These are phyloP conservation scores for Arthroderma sp. DNA, from an alignment of 2,329 filamentous ascomycete genomes.

Conservation along the genomic window DNA sequence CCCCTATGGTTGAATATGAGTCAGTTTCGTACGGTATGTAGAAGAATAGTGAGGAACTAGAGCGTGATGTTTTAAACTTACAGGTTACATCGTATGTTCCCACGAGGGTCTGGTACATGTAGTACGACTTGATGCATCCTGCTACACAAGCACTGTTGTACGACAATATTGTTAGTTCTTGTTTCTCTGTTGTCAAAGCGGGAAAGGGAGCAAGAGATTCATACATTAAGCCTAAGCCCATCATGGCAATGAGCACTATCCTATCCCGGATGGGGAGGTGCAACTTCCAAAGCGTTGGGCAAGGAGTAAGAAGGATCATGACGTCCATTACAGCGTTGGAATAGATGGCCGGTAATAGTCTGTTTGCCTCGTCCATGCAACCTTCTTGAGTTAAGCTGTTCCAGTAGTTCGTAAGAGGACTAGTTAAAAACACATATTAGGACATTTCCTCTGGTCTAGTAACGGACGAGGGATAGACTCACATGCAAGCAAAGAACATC, in stretches of 20 bases:
- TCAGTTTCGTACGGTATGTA: neutral
- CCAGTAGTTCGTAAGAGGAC: slow-evolving; percentile 13
- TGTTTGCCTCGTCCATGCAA: slow-evolving; percentile 10
- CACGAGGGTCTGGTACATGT: slow-evolving; percentile 9
- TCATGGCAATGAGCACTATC: slow-evolving; percentile 12
- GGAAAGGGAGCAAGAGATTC: neutral
- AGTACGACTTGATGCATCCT: slow-evolving; percentile 11
- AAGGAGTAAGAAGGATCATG: slow-evolving; percentile 13
- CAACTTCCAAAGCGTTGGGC: slow-evolving; percentile 14
- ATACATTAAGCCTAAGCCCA: slow-evolving; percentile 16
- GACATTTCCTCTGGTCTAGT: neutral
- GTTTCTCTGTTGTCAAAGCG: neutral
- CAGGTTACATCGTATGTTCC: slow-evolving; percentile 15
- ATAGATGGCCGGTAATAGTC: slow-evolving; percentile 9
- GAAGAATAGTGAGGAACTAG: neutral
- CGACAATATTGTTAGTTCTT: neutral
- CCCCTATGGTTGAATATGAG: slow-evolving; percentile 9
- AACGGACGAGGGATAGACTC: neutral
- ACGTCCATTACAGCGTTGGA: slow-evolving; percentile 14
- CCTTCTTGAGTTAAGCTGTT: neutral
- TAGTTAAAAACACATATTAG: neutral
- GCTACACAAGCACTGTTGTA: slow-evolving; percentile 12
- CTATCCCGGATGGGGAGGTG: slow-evolving; percentile 12
- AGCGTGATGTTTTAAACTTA: slow-evolving; percentile 3
- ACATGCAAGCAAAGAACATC: slow-evolving; percentile 13